These are phyloP conservation scores for Naganishia onofrii DNA, from an alignment of 768 basidiomycete species.

Conservation along the genomic window DNA sequence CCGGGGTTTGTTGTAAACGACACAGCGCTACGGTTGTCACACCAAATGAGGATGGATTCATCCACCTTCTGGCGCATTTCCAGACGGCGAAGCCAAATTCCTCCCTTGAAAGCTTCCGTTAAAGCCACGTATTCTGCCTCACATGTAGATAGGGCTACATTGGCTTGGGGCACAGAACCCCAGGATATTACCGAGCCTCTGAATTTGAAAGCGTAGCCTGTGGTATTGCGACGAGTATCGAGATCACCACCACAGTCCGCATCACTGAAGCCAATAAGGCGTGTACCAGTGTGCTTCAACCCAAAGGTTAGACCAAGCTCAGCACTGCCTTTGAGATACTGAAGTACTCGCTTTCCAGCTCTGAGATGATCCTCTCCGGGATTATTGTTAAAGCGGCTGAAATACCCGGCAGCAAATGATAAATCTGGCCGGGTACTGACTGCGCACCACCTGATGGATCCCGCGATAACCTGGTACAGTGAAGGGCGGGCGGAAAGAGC, in stretches of 20 bases:
- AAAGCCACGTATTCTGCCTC: conserved; percentile 57
- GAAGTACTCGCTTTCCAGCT: conserved; percentile 33
- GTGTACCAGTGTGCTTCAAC: neutral
- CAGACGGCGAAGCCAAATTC: conserved; percentile 48
- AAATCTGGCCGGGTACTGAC: conserved; percentile 52
- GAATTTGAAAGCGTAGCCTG: conserved; percentile 50
- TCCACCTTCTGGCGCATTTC: conserved; percentile 34
- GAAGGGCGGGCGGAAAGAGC: neutral
- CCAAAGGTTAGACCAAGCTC: conserved; percentile 32
- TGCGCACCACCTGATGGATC: conserved; percentile 49
- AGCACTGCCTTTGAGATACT: conserved; percentile 37
- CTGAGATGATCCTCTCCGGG: conserved; percentile 34
- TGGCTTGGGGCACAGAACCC: conserved; percentile 54
- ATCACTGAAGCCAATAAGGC: conserved; percentile 45
- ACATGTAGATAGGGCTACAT: conserved; percentile 53
- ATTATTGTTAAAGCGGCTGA: conserved; percentile 41
- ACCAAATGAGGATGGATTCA: conserved; percentile 27
- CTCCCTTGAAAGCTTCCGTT: conserved; percentile 50
- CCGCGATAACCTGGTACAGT: conserved; percentile 35
- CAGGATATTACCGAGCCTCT: conserved; percentile 55
- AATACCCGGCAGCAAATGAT: conserved; percentile 42
- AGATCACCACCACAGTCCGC: conserved; percentile 49
- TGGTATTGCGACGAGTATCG: conserved; percentile 49
- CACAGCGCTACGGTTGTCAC: conserved; percentile 55
- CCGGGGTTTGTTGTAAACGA: conserved; percentile 50